Base-by-base conservation (phyloP, 768 basidiomycete genomes). In the Trametes sanguinea region DNA sequence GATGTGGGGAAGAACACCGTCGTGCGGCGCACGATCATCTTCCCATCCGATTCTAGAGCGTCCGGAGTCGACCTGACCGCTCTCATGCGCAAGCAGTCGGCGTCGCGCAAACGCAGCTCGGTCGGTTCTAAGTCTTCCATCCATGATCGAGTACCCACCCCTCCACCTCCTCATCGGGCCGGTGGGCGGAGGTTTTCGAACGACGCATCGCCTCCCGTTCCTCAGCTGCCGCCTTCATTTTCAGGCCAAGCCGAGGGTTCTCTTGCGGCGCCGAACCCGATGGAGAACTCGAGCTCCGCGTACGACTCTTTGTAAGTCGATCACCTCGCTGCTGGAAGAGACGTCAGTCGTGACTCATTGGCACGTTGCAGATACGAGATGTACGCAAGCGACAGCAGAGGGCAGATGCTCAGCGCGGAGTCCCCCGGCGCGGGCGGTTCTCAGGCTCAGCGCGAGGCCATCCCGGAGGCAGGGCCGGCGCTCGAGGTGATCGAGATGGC, bases 101-200 rank as follows among this genome's bases (percentile, higher is more conserved):
- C 76, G 27, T 74, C 72, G 29, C 76, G 76, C 17, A 84, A 84
- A 51, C 85, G 87, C 47, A 85, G 86, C 43, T 82, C 89, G 56
- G 79, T 80, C 16, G 90, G 92, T 65, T 93, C 91, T 0, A 83
- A 76, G 66, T 86, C 87, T 59, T 92, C 92, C 45, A 79, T 92
- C 32, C 87, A 90, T 66, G 92, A 94, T 66, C 88, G 92, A 54
- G 88, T 78, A 11, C 92, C 91, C 10, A 94, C 92, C 7, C 92
- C 92, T n/a, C 92, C 92, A 16, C 92, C 92, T 35, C 85, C 89
- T 13, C 83, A 83, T 65, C 76, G 83, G 4, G 77, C 80, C 50
- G 72, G 72, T 42, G 65, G 73, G 35, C 82, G 81, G 63, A 84
- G 88, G 40, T 90, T 92, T 76, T 89, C 89, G 22, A 78, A 76